These are phyloP conservation scores for Ophiostoma ulmi DNA, from an alignment of 2,329 filamentous ascomycete genomes.

Conservation along the genomic window DNA sequence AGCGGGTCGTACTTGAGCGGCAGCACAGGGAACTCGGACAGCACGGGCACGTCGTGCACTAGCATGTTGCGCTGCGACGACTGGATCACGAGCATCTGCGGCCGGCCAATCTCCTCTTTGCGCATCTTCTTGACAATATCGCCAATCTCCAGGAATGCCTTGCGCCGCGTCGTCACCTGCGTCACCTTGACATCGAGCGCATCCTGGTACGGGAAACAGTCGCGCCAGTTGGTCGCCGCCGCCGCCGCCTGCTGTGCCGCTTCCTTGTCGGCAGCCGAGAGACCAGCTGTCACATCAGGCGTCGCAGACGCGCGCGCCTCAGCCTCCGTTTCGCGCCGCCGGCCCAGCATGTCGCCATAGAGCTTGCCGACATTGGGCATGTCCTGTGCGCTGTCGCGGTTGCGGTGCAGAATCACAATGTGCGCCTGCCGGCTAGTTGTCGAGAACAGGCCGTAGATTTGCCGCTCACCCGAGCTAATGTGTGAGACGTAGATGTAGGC, in stretches of 20 bases:
- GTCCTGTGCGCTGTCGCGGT: constrained; percentile 69
- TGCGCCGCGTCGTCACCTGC: constrained; percentile 83
- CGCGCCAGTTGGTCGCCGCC: constrained; percentile 67
- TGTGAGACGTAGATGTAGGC: constrained; percentile 92
- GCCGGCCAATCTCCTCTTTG: constrained; percentile 70
- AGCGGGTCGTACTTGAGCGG: constrained; percentile 74
- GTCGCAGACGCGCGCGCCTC: constrained; percentile 18
- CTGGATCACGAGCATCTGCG: constrained; percentile 82
- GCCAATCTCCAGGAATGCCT: constrained; percentile 80
- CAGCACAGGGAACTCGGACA: constrained; percentile 78
- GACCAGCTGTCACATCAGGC: background rate
- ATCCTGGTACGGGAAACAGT: constrained; percentile 81
- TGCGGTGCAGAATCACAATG: constrained; percentile 80
- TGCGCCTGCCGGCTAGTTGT: constrained; percentile 74
- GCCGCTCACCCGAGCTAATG: constrained; percentile 80
- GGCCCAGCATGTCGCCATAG: constrained; percentile 70
- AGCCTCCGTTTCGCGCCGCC: constrained; percentile 58
- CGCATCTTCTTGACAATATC: constrained; percentile 87
- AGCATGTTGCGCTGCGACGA: constrained; percentile 78
- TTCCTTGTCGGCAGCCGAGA: constrained; percentile 21
- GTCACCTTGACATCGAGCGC: constrained; percentile 78
- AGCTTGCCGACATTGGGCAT: constrained; percentile 87
- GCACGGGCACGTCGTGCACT: constrained; percentile 74
- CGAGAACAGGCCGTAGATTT: constrained; percentile 92
- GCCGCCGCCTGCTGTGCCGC: constrained; percentile 30